A percentile compares a stretch with the other conserved stretches of the same genome.
Evolutionary conservation across 164 flowering plant genomes (phyloP).

Genomic region (Stephania cephalantha): DNA sequence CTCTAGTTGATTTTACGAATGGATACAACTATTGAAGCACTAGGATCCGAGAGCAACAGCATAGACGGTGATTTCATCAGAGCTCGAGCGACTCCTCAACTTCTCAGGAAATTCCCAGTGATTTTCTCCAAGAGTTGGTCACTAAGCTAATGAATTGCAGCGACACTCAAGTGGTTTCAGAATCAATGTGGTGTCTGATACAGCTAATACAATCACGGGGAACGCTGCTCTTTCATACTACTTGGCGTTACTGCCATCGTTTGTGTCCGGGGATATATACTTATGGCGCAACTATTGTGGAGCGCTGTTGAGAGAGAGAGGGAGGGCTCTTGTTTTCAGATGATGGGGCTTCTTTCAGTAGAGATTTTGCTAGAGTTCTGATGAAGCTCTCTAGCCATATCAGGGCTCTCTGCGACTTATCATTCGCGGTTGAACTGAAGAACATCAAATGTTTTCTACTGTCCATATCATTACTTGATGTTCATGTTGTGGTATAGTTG

Average conservation of each 20-base stretch:
- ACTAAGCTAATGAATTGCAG: no score
- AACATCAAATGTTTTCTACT: background rate
- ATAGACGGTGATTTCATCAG: no score
- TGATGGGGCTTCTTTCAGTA: conserved; percentile 33
- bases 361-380: conserved; percentile 37
- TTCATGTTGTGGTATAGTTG: background rate
- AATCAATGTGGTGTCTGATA: no score
- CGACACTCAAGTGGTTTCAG: no score
- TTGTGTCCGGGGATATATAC: conserved; percentile 17
- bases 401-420: conserved; percentile 36
- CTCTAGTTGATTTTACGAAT: no score
- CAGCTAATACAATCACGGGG: no score
- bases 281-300: conserved; percentile 29
- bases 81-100: no score
- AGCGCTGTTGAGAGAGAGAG: conserved; percentile 28
- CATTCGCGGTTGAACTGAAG: conserved; percentile 23
- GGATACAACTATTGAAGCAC: no score
- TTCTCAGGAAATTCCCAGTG: no score
- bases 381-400: conserved; percentile 34
- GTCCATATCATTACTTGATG: background rate
- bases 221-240: conserved; percentile 9
- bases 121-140: no score
- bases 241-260: conserved; percentile 9
- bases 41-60: no score
- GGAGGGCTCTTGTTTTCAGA: conserved; percentile 41